phyloP scores from a whole-genome alignment of 148 eudicot genomes.

The Vaccinium corymbosum region DNA sequence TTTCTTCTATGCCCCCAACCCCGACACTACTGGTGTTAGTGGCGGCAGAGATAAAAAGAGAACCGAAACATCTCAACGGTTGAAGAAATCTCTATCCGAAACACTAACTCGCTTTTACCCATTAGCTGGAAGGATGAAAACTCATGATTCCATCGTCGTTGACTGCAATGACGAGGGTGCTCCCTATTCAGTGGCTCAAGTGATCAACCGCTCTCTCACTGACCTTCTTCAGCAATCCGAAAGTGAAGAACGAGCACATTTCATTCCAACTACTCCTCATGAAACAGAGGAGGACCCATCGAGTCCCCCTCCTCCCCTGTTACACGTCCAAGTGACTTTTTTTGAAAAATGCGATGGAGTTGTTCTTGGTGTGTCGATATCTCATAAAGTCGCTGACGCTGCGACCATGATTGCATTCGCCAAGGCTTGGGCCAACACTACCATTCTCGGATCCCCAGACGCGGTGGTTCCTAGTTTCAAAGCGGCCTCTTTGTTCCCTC shows the following conservation, averaged over 20 bases:
- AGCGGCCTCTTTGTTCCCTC: neutral
- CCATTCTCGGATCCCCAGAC: neutral
- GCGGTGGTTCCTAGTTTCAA: neutral
- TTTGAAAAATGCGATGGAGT: slow-evolving; percentile 21
- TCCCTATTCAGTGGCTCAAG: slow-evolving; percentile 17
- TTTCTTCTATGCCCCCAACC: neutral
- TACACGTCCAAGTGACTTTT: slow-evolving; percentile 18
- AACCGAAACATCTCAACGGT: neutral
- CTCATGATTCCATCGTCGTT: neutral
- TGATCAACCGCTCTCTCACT: neutral
- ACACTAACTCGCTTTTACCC: slow-evolving; percentile 12
- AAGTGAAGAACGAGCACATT: slow-evolving; percentile 3
- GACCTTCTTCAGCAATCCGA: neutral
- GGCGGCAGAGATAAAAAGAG: too few relatives aligned
- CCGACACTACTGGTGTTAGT: too few relatives aligned
- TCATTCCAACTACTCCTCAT: neutral
- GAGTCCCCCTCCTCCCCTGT: neutral
- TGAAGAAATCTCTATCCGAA: slow-evolving; percentile 14
- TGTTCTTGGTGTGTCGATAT: neutral
- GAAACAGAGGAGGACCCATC: neutral
- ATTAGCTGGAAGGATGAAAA: slow-evolving; percentile 12
- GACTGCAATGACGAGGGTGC: slow-evolving; percentile 30
- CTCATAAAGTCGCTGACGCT: slow-evolving; percentile 15
- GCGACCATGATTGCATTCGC: neutral
- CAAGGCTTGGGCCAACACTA: slow-evolving; percentile 14